phyloP scores from a whole-genome alignment of 495 filamentous ascomycete genomes.

The Bacidia rubella region DNA sequence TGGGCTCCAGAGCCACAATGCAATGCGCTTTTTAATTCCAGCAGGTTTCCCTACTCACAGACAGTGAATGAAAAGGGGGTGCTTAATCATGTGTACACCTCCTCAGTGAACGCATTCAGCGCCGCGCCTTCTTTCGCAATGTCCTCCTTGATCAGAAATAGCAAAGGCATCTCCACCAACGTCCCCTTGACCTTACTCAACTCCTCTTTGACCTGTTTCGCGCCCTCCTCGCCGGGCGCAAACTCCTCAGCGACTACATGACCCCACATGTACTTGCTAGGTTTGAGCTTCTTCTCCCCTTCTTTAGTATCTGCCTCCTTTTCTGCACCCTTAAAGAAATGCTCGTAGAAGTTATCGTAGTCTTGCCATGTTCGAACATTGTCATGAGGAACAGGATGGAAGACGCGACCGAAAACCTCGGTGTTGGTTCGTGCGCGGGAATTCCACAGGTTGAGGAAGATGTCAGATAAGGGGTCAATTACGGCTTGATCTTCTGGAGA shows the following conservation, averaged over 20 bases:
- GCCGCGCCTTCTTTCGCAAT: conserved; percentile 73
- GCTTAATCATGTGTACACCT: conserved; percentile 73
- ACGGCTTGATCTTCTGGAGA: conserved; percentile 61
- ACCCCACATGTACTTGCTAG: conserved; percentile 51
- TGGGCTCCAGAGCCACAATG: too few relatives aligned
- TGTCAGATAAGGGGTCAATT: conserved; percentile 54
- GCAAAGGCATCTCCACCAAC: conserved; percentile 83
- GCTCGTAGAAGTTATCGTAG: conserved; percentile 71
- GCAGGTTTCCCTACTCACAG: too few relatives aligned
- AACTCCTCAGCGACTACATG: conserved; percentile 81
- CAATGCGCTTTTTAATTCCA: too few relatives aligned
- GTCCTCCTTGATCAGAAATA: conserved; percentile 78
- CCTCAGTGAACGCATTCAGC: conserved; percentile 69
- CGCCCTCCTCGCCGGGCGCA: conserved; percentile 42
- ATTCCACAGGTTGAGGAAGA: conserved; percentile 60
- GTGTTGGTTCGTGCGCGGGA: conserved; percentile 65
- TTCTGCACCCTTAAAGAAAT: conserved; percentile 50
- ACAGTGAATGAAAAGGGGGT: too few relatives aligned
- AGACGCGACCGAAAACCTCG: conserved; percentile 69
- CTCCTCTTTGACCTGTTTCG: conserved; percentile 67
- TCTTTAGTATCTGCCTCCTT: conserved; percentile 28
- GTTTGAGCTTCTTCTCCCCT: conserved; percentile 32
- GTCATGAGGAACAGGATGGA: conserved; percentile 82
- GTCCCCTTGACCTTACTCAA: conserved; percentile 63
- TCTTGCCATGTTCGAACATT: conserved; percentile 65